Evolutionary conservation across 352 stramenopile genomes (phyloP), one percentile per base, ranked within the genome.

Genomic region (Sclerospora graminicola): DNA sequence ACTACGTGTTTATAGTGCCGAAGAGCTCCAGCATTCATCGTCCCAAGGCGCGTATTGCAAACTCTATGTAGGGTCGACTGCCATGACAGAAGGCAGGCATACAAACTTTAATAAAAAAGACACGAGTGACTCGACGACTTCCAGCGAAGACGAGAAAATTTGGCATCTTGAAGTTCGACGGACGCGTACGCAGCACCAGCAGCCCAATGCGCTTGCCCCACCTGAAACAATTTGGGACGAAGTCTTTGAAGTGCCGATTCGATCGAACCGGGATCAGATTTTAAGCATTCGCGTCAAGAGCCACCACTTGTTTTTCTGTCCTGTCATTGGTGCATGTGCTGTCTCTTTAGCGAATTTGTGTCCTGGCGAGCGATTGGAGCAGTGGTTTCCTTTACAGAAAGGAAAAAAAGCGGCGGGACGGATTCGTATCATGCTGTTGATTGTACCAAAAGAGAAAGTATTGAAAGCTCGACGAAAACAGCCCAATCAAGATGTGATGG

Each of bases 21-120:
- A 71, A 44, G 51, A 67, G 26, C 48, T 84, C 32, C 53, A 64
- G 21, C 53, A 64, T 37, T 69, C 60, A 19, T 76, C 59, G 16
- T 79, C 66, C 2, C 66, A 76, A n/a, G 71, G 71, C 31, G 56
- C 69, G 1, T 84, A 84, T 45, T 82, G 69, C 54, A 84, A 84
- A 38, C 56, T 84, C 16, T 84, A 84, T 33, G 43, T 84, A 15
- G 66, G 69, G 20, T 46, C 69, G 14, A 56, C 57, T n/a, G 24
- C 60, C 18, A 69, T 81, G 64, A 50, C 64, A 15, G 57, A 80
- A 18, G 72, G 72, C 48, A 66, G 51, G 18, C 66, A 73, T 27
- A 60, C 59, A 43, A 45, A 46, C 1, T 29, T 76, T 36, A 58
- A 43, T 18, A 69, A 64, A 37, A 52, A 54, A 20, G 57, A 70